These are phyloP conservation scores for Auriculariales sp. DNA, from an alignment of 768 basidiomycete genomes.

Conservation along the genomic window DNA sequence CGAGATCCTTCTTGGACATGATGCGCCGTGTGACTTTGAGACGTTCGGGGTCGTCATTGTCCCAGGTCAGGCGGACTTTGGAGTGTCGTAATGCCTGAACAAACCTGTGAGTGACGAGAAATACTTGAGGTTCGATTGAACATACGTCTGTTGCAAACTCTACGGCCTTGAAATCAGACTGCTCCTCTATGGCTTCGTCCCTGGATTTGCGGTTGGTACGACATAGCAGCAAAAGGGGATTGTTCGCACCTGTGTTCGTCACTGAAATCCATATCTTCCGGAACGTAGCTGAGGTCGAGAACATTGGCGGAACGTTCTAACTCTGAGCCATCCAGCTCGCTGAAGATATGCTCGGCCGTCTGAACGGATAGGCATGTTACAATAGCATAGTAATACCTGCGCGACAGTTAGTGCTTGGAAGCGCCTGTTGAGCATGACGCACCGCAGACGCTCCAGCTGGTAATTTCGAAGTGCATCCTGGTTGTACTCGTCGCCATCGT, in stretches of 20 bases:
- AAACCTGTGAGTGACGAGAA: background rate
- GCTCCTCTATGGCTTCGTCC: constrained; percentile 69
- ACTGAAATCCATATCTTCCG: constrained; percentile 77
- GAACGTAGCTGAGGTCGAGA: constrained; percentile 88
- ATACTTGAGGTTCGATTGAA: no score
- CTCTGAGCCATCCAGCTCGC: constrained; percentile 87
- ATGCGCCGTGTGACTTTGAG: constrained; percentile 62
- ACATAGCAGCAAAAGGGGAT: background rate
- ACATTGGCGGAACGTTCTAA: constrained; percentile 94
- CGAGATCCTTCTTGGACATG: constrained; percentile 73
- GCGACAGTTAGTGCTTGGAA: constrained; percentile 1
- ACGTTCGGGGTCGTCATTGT: constrained; percentile 89
- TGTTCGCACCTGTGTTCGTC: constrained; percentile 48
- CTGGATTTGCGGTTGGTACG: constrained; percentile 22
- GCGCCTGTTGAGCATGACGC: constrained; percentile 15
- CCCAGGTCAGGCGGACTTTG: constrained; percentile 97
- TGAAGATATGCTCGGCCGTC: constrained; percentile 65
- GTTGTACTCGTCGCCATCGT: constrained; percentile 67
- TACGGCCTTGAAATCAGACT: constrained; percentile 43
- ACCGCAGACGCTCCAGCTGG: constrained; percentile 87
- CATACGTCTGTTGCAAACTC: constrained; percentile 86
- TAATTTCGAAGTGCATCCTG: constrained; percentile 80
- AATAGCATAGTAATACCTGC: constrained; percentile 90
- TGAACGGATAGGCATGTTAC: constrained; percentile 72
- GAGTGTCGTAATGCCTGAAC: constrained; percentile 93